phyloP scores from a whole-genome alignment of 2,329 filamentous ascomycete genomes.

The Fusarium sp. region DNA sequence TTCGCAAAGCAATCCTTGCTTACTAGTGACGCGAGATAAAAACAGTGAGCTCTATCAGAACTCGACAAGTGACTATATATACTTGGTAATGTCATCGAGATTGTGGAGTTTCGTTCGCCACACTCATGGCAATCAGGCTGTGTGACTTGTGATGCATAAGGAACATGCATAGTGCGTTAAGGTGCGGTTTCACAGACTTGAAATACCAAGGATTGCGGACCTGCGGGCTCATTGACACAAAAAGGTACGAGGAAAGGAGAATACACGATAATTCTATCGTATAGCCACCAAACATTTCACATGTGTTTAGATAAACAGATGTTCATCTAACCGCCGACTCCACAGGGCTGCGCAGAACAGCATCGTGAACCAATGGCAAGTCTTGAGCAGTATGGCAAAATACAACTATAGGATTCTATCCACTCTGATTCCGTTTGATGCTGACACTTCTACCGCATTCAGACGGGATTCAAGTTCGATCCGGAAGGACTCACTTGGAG shows the following conservation, averaged over 20 bases:
- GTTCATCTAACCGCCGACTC: no score
- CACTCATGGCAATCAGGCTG: not conserved
- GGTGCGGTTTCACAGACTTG: not conserved
- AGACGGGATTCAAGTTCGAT: no score
- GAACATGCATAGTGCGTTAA: not conserved
- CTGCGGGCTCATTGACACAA: no score
- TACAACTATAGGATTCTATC: no score
- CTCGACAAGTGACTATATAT: not conserved
- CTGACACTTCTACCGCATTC: not conserved
- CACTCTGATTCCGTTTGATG: no score
- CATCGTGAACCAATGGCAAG: not conserved
- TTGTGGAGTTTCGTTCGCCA: not conserved
- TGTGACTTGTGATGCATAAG: slow-evolving; percentile 11
- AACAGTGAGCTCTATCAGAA: not conserved
- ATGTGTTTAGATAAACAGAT: no score
- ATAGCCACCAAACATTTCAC: no score
- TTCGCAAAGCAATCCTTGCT: not conserved
- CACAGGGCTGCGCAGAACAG: no score
- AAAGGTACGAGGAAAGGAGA: no score
- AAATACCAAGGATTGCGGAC: not conserved
- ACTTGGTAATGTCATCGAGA: no score
- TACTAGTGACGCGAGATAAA: not conserved
- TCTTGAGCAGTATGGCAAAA: not conserved
- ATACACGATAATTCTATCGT: no score
- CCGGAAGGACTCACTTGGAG: not conserved